Base-by-base conservation (phyloP, 2,329 filamentous ascomycete genomes). In the Colletotrichum brevisporum region DNA sequence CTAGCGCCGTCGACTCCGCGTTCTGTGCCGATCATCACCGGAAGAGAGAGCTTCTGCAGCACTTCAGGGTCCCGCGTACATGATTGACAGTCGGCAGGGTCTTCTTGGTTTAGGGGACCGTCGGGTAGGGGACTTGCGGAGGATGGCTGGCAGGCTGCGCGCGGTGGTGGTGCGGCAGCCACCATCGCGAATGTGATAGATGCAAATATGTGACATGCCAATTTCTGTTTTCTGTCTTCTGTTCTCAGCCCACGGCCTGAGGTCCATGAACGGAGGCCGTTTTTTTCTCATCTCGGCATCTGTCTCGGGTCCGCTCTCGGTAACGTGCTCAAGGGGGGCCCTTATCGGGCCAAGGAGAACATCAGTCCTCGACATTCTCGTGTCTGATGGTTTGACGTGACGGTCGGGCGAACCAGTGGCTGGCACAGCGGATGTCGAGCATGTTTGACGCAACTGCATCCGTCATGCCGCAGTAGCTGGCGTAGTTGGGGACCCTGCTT, bases 61-160 rank as follows among this genome's bases (percentile, higher is more conserved):
- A 16, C 24, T 47, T 47, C 66, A 60, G 62, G 66, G 62, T 56
- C 61, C 15, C 54, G 53, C 58, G 61, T 56, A 50, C 66, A 59
- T 65, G 50, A 36, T 36, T 36, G 31, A 64, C 3, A 55, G 39
- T 43, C 27, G 39, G 60, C 12, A 58, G 52, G 66, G 61, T 60
- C 62, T 27, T 54, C 12, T 36, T 58, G 39, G 21, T 52, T 21
- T 45, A 51, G 36, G 43, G 55, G 41, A 51, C 31, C 31, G 31
- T 15, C 36, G 21, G 21, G 39, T 55, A 56, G 55, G 43, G 62
- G 51, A 55, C 36, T 51, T 50, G 41, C 57, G 50, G 54, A 60
- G 41, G 21, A 16, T 24, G 31, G 16, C 26, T 60, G 43, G 31
- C 18, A 58, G 47, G 39, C 59, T 57, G 60, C 41, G 52, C 18